Conservation (phyloP, 2,329 filamentous ascomycete genomes). For the Diplodia mutila region DNA sequence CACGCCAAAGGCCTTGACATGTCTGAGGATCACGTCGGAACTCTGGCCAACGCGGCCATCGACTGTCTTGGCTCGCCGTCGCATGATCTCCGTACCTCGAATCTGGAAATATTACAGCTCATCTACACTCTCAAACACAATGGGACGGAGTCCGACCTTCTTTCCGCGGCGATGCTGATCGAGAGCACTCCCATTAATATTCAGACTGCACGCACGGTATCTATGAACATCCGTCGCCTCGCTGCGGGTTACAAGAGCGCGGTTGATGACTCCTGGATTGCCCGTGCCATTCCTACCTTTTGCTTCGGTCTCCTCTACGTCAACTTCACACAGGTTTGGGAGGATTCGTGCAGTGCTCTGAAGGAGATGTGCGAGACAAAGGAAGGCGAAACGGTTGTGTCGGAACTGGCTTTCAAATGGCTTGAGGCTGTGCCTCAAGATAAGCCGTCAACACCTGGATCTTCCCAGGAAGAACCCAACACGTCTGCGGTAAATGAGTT, state of each 20-base stretch:
- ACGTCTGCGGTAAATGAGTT: conserved; percentile 66
- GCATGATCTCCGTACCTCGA: conserved; percentile 72
- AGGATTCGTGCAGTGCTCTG: conserved; percentile 76
- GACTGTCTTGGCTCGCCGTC: conserved; percentile 76
- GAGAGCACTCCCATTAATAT: conserved; percentile 80
- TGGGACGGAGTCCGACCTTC: conserved; percentile 55
- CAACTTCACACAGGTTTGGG: conserved; percentile 83
- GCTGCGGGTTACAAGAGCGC: conserved; percentile 65
- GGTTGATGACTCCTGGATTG: conserved; percentile 65
- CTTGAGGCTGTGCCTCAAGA: conserved; percentile 46
- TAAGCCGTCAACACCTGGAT: conserved; percentile 29
- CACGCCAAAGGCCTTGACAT: conserved; percentile 56
- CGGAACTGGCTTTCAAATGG: conserved; percentile 78
- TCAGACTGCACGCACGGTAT: conserved; percentile 74
- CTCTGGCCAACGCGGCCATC: conserved; percentile 67
- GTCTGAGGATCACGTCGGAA: conserved; percentile 61
- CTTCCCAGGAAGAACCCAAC: neutral
- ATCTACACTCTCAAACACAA: conserved; percentile 54
- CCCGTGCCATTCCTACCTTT: conserved; percentile 75
- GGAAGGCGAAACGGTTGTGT: conserved; percentile 72
- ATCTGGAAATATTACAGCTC: conserved; percentile 71
- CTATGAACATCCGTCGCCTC: conserved; percentile 84
- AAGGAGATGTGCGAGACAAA: conserved; percentile 73
- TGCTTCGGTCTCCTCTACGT: conserved; percentile 89
- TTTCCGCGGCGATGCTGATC: conserved; percentile 72